A percentile compares a stretch with the other conserved stretches of the same genome.
These are phyloP conservation scores for Wilcoxina mikolae DNA, from an alignment of 495 filamentous ascomycete species.

Conservation along the genomic window DNA sequence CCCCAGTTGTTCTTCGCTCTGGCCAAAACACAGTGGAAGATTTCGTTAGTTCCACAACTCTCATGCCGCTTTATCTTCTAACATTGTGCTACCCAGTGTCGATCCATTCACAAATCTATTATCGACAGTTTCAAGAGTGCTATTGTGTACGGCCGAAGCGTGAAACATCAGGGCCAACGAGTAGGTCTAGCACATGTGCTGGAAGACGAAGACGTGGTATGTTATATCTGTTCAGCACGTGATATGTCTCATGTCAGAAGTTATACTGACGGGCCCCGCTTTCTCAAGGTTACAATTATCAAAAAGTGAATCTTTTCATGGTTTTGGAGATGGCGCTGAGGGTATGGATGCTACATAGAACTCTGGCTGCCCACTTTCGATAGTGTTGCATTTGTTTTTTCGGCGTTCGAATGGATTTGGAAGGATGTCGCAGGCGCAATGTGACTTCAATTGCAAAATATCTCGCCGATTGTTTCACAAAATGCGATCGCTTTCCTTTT, in stretches of 20 bases:
- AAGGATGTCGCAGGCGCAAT: conserved; percentile 22
- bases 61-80: conserved; percentile 9
- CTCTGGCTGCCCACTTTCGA: too few species aligned
- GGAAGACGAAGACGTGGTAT: conserved; percentile 91
- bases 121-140: conserved; percentile 90
- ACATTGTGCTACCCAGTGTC: conserved; percentile 54
- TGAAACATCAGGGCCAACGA: conserved; percentile 96
- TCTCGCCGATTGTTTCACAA: too few species aligned
- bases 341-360: too few species aligned
- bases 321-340: too few species aligned
- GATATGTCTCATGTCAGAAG: not conserved
- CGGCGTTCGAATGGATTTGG: conserved; percentile 18
- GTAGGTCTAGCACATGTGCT: conserved; percentile 86
- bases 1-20: conserved; percentile 76
- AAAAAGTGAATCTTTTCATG: conserved; percentile 48
- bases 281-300: conserved; percentile 66
- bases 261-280: not conserved
- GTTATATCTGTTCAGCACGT: conserved; percentile 21
- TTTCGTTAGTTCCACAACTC: conserved; percentile 65
- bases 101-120: conserved; percentile 90
- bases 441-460: too few species aligned
- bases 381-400: conserved; percentile 10
- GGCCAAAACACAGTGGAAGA: conserved; percentile 82
- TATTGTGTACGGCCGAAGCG: conserved; percentile 91
- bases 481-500: too few species aligned